phyloP scores from a whole-genome alignment of 2,329 filamentous ascomycete species.

The Scorias spongiosa region DNA sequence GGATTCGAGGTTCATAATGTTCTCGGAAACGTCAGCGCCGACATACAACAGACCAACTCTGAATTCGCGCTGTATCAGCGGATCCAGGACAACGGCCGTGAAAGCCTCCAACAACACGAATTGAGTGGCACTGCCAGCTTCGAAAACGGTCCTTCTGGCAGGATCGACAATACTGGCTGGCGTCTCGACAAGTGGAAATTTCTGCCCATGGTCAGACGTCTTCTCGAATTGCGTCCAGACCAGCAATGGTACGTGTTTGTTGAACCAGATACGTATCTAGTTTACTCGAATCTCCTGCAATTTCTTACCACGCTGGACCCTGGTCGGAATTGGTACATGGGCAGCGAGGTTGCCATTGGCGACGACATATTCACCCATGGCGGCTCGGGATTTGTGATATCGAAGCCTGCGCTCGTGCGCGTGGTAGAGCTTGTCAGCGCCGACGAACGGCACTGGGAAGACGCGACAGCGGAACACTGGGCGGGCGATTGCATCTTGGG shows the following conservation, averaged over 20 bases:
- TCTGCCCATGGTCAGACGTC: constrained; percentile 21
- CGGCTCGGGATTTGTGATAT: constrained; percentile 38
- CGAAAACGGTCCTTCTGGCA: constrained; percentile 8
- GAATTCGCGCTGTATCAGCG: constrained; percentile 5
- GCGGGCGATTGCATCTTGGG: constrained; percentile 11
- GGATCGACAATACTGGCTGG: constrained; percentile 19
- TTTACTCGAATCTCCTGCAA: constrained; percentile 36
- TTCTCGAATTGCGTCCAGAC: constrained; percentile 25
- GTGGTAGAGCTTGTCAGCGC: constrained; percentile 27
- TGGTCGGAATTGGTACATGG: constrained; percentile 35
- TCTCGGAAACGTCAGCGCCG: constrained; percentile 25
- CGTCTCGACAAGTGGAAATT: constrained; percentile 33
- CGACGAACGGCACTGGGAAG: constrained; percentile 24
- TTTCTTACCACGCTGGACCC: constrained; percentile 39
- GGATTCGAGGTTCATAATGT: constrained; percentile 37
- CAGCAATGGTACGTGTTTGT: constrained; percentile 46
- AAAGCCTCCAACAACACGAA: constrained; percentile 1
- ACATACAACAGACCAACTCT: not conserved
- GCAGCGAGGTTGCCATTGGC: constrained; percentile 37
- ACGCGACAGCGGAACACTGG: constrained; percentile 8
- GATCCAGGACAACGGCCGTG: constrained; percentile 1
- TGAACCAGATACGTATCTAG: constrained; percentile 43
- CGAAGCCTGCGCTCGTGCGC: constrained; percentile 32
- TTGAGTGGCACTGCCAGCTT: constrained; percentile 1
- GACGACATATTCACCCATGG: constrained; percentile 38